Evolutionary conservation across 1,284 basidiomycete species (phyloP), one percentile per base, ranked within the genome.

Genomic region (Psilocybe mexicana): DNA sequence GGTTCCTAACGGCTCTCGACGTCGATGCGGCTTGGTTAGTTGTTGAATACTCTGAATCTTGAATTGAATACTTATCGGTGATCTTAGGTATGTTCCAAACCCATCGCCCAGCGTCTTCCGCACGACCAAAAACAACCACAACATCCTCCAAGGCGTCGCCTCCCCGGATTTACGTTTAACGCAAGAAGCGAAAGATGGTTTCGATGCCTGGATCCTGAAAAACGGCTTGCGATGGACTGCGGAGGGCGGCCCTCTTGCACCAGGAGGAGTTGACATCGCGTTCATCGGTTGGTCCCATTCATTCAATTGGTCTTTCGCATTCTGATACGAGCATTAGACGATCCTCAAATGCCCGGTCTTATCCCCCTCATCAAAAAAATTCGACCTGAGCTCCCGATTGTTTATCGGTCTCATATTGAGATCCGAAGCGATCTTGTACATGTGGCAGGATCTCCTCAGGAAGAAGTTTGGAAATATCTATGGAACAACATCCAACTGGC

Each of bases 101-200:
- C 84, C 93, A 59, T 88, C 87, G 38, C 92, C 93, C 4, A 84
- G 83, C 62, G 90, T 94, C 38, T 94, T 94, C 82, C 84, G 92
- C 63, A 93, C 90, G 60, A 94, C 92, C 61, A 94, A 94, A 81
- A 91, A 93, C 87, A 94, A 93, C 78, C 90, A 92, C 82, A 92
- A 92, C 74, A 91, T 91, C 71, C 76, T 93, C 18, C 90, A 92
- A 82, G 93, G 93, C 58, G 93, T 95, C 44, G 88, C 92, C 2
- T 74, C 85, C 12, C 85, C 88, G 12, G 83, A 82, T 60, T 79
- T 92, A 36, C 88, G 91, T 58, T 80, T 94, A 44, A 88, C 85
- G 0, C 79, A 88, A 63, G 85, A 87, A 55, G 84, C 87, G 50
- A 90, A 92, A 74, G 85, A 85, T 59, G 81, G 83, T 67, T 94